Evolutionary conservation across 2,329 filamentous ascomycete species (phyloP), one percentile per base, ranked within the genome.

Genomic region (Nigrospora osmanthi): DNA sequence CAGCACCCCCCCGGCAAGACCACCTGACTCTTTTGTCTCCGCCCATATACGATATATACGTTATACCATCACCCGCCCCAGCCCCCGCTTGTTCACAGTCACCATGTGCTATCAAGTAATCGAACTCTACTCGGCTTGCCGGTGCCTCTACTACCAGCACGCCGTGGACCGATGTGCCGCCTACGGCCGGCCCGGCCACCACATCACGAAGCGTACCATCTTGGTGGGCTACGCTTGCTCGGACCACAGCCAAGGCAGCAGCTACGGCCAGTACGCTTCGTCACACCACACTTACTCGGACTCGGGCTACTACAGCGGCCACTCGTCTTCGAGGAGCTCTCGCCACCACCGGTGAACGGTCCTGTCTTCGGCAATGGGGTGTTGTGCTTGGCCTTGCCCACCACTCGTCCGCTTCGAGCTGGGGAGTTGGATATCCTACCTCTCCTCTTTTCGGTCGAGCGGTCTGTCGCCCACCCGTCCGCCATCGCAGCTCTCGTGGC

Each of bases 81-180:
- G 46, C 47, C 43, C 41, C 42, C 51, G 39, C 39, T 33, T 49
- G 49, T 34, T 45, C 38, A n/a, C 34, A 42, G 44, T 58, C 63
- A 73, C 53, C 49, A 95, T 95, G 89, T 95, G 89, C 61, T 90
- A 88, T 60, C 87, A 90, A 68, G 69, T 95, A 50, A 73, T 91
- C 56, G 89, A 95, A 66, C 76, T 87, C 47, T 95, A 89, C 72
- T 83, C 89, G 45, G 87, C 85, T 45, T 95, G 89, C 75, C 79
- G 82, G 52, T 95, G 89, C 68, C 75, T 91, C 55, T 94, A 95
- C 73, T 88, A 91, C 72, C 77, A 84, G 59, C 90, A 95, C 63
- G 82, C 87, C 40, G 76, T 95, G 56, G 89, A 95, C 59, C 85
- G 86, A 49, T 95, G 89, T 62, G 73, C 81, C 40, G 73, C 80